Percentiles rank a stretch among this genome's conserved stretches.
Evolutionary conservation across 2,329 filamentous ascomycete genomes (phyloP).

Genomic region (Fusarium subglutinans): DNA sequence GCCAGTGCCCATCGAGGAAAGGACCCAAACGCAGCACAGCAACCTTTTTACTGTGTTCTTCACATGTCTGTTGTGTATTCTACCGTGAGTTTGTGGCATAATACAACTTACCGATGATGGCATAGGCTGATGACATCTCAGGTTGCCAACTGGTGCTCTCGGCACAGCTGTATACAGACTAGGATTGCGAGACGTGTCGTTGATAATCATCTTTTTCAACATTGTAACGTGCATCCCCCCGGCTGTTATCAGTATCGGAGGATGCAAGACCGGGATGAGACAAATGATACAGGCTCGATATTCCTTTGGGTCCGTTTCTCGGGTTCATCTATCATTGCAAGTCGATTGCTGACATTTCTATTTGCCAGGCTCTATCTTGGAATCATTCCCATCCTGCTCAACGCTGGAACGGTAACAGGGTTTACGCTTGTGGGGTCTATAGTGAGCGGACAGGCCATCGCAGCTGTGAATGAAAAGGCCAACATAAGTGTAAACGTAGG

Average conservation of each 20-base stretch:
- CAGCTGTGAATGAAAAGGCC: constrained; percentile 54
- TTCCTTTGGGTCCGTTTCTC: constrained; percentile 59
- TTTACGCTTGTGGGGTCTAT: constrained; percentile 67
- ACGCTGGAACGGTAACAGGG: constrained; percentile 65
- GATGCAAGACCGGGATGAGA: constrained; percentile 65
- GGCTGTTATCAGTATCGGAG: constrained; percentile 64
- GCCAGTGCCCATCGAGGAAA: constrained; percentile 63
- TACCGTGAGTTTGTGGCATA: constrained; percentile 58
- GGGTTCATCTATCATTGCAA: not conserved
- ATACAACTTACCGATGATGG: not conserved
- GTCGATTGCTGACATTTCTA: constrained; percentile 2
- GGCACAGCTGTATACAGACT: constrained; percentile 64
- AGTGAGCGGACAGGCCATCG: constrained; percentile 63
- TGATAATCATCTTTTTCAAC: constrained; percentile 69
- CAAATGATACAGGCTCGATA: constrained; percentile 71
- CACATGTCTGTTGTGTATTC: constrained; percentile 63
- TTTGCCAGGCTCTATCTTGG: constrained; percentile 56
- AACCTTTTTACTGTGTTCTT: constrained; percentile 71
- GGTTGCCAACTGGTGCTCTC: constrained; percentile 67
- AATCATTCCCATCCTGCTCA: constrained; percentile 61
- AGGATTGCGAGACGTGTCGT: constrained; percentile 62
- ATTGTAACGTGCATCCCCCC: constrained; percentile 63
- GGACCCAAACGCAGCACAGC: constrained; percentile 62
- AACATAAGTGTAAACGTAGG: constrained; percentile 61
- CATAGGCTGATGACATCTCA: constrained; percentile 36